phyloP scores from a whole-genome alignment of 2,329 filamentous ascomycete genomes.

The Helotiales sp. region DNA sequence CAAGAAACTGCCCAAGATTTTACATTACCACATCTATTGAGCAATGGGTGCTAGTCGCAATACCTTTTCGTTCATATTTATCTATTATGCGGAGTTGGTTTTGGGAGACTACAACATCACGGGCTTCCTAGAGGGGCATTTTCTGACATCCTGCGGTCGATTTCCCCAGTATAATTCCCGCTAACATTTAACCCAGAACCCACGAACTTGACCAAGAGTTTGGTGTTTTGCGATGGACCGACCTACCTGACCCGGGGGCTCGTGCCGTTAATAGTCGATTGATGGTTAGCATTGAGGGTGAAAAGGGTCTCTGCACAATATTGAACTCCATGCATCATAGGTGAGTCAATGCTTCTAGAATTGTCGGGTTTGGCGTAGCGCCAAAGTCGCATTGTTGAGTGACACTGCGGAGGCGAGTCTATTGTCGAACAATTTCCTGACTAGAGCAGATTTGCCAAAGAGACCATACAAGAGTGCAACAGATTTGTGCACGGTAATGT shows the following conservation, averaged over 20 bases:
- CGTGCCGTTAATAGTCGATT: conserved; percentile 32
- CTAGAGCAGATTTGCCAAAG: conserved; percentile 26
- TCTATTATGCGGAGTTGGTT: too few species aligned
- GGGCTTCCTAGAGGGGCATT: too few species aligned
- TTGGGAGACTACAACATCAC: background rate
- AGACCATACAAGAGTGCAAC: conserved; percentile 28
- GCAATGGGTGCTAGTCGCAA: too few species aligned
- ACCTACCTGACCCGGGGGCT: conserved; percentile 55
- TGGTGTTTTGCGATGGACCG: conserved; percentile 57
- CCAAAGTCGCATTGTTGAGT: background rate
- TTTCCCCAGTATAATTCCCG: too few species aligned
- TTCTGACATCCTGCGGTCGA: too few species aligned
- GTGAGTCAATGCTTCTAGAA: conserved; percentile 37
- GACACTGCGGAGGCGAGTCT: too few species aligned
- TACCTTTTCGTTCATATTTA: too few species aligned
- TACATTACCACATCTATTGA: too few species aligned
- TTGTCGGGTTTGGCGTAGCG: background rate
- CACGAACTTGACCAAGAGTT: conserved; percentile 42
- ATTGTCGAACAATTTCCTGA: conserved; percentile 1
- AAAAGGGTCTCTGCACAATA: conserved; percentile 46
- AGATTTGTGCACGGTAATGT: conserved; percentile 32
- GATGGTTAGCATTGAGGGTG: conserved; percentile 31
- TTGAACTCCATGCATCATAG: conserved; percentile 53
- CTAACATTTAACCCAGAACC: conserved; percentile 13
- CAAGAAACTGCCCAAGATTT: too few species aligned